These are phyloP conservation scores for Piloderma croceum DNA, from an alignment of 768 basidiomycete genomes.

Conservation along the genomic window DNA sequence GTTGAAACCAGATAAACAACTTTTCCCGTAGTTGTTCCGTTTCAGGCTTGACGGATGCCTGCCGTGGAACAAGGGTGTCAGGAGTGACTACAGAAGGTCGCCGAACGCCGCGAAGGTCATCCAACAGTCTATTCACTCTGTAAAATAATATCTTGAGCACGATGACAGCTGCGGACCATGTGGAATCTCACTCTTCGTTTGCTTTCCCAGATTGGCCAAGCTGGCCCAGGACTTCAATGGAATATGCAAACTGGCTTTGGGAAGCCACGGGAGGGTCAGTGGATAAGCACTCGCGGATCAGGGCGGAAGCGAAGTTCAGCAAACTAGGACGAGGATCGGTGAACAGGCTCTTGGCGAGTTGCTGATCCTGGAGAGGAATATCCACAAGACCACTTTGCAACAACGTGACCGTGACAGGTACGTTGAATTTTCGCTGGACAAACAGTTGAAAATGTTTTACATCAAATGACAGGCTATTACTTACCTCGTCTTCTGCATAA, in stretches of 20 bases:
- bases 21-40: conserved; percentile 72
- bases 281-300: conserved; percentile 84
- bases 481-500: conserved; percentile 92
- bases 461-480: conserved; percentile 18
- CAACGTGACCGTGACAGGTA: conserved; percentile 87
- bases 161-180: conserved; percentile 6
- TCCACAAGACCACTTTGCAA: conserved; percentile 79
- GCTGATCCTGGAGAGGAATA: conserved; percentile 75
- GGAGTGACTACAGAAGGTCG: conserved; percentile 34
- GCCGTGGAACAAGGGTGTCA: conserved; percentile 33
- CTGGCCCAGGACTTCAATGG: conserved; percentile 76
- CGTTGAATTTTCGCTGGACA: conserved; percentile 87
- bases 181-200: conserved; percentile 70
- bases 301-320: conserved; percentile 73
- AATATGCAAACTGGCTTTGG: conserved; percentile 71
- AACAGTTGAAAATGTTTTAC: conserved; percentile 6
- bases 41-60: conserved; percentile 59
- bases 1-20: conserved; percentile 76
- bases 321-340: conserved; percentile 73
- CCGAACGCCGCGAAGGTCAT: conserved; percentile 73
- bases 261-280: conserved; percentile 75
- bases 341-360: conserved; percentile 79
- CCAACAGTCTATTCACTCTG: conserved; percentile 68
- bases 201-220: conserved; percentile 69
- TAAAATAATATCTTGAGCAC: conserved; percentile 6